Evolutionary conservation across 768 basidiomycete genomes (phyloP), one percentile per base, ranked within the genome.

Genomic region (Mrakia hoshinonis): DNA sequence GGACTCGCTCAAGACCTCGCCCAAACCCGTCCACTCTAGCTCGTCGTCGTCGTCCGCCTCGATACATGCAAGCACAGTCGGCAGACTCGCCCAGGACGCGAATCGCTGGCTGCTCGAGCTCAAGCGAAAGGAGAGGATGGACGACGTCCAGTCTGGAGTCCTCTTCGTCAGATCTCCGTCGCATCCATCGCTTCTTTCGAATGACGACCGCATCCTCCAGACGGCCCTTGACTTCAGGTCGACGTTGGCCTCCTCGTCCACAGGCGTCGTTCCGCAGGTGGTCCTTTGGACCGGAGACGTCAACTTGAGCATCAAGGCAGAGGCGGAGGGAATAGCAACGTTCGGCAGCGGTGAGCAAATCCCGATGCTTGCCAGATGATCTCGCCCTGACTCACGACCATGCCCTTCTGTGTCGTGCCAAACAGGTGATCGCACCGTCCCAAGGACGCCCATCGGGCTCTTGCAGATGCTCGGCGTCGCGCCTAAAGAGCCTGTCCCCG

Each of bases 21-120:
- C 31, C 13, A 61, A 38, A 61, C 58, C 58, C 18, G 58, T 61
- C 22, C 58, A 61, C 18, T 36, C 58, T 20, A 61, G 31, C 58
- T 3, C 34, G 9, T 61, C 58, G 2, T 34, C 36, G 1, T 61
- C 58, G 2, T 61, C 58, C 18, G 22, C 31, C 22, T 61, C 58
- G 0, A 61, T 61, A 4, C 58, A 61, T 20, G 58, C 58, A 5
- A 39, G 36, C 58, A 61, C 58, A 4, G 18, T 61, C 36, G 58
- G 58, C 4, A 61, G 31, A 4, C 22, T 61, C 1, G 58, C 58
- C 36, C 58, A 61, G 36, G 22, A 34, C 31, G 58, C 34, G 22
- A 61, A 61, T 22, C 58, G 36, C 11, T 61, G 31, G 34, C 36
- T 61, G 36, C 58, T 61, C 13, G 58, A 61, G 18, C 58, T 36